Base-by-base conservation (phyloP, 2,329 filamentous ascomycete species). In the Coleophoma cylindrospora region DNA sequence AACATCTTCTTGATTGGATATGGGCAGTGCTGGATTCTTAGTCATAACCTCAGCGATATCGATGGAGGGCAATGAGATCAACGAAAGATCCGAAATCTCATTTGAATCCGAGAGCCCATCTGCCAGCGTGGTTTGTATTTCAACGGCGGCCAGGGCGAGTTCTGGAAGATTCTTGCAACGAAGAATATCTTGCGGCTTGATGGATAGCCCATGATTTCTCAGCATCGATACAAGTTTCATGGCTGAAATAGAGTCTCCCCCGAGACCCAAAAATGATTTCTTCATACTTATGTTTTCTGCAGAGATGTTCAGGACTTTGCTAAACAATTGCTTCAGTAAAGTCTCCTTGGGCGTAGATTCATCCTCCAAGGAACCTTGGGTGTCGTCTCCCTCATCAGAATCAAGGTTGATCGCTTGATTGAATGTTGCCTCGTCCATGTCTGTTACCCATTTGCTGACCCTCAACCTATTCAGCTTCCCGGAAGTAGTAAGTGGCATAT, bases 401-500 rank as follows among this genome's bases (percentile, higher is more conserved):
- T 36, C 34, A 36, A n/a, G 10, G 14, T 34, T 38, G 15, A 48
- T 49, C 32, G 46, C 40, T 8, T 45, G 41, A 46, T 21, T 21
- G 27, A 44, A 50, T 14, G 21, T 10, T 13, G 6, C 21, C 34
- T 52, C 52, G 13, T 48, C 37, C 46, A 54, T 52, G 27, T 32
- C 40, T 34, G 51, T 19, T 3, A 50, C n/a, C 55, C 54, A 56
- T 8, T 15, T 41, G 11, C 43, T 34, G 12, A 54, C 43, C 19
- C n/a, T 38, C 32, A 50, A 50, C n/a, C 57, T 44, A 48, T 59
- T 48, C 6, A 59, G 48, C 36, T 59, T 59, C 13, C 57, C 57
- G 8, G 57, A 56, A 21, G 45, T 33, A 10, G 47, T 17, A n/a
- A 53, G 34, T 2, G 57, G 56, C 7, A 58, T 22, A 3, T 4